phyloP scores from a whole-genome alignment of 305 asterid species.

The Ilex paraguariensis region DNA sequence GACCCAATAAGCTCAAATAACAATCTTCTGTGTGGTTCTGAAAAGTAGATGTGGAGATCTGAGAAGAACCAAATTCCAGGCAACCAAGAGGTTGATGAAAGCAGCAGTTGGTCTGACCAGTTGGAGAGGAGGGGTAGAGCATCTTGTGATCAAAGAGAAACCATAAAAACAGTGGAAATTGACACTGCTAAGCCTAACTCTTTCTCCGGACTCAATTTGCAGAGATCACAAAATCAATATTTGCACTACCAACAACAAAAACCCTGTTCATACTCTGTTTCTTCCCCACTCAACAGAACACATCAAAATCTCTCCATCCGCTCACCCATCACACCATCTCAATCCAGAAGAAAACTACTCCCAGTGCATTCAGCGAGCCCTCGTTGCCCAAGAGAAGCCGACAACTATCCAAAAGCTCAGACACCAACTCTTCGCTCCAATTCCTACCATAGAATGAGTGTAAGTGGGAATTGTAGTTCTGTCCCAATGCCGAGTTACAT shows the following conservation, averaged over 20 bases:
- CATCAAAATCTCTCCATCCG: conserved; percentile 12
- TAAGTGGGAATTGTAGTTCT: conserved; percentile 26
- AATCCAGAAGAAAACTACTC: conserved; percentile 26
- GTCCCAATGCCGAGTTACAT: conserved; percentile 55
- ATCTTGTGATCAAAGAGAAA: conserved; percentile 36
- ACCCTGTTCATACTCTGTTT: conserved; percentile 11
- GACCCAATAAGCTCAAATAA: too few species aligned
- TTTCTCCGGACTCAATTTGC: conserved; percentile 13
- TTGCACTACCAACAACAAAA: conserved; percentile 14
- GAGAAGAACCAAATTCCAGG: conserved; percentile 27
- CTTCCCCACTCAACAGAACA: conserved; percentile 27
- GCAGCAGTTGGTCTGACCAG: background rate
- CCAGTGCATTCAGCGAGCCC: conserved; percentile 39
- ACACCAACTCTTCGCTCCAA: conserved; percentile 31
- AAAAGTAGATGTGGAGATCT: conserved; percentile 35
- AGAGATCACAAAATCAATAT: conserved; percentile 15
- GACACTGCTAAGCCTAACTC: conserved; percentile 38
- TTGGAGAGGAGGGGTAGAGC: conserved; percentile 21
- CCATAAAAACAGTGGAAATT: conserved; percentile 41
- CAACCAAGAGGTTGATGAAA: background rate
- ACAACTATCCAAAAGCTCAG: conserved; percentile 27
- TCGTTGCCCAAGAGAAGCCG: conserved; percentile 18
- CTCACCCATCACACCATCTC: conserved; percentile 40
- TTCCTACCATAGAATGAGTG: conserved; percentile 29
- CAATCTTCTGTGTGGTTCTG: background rate